A percentile compares a stretch with the other conserved stretches of the same genome.
Conservation (phyloP, 1,284 basidiomycete genomes). For the Leccinum angustisporum region DNA sequence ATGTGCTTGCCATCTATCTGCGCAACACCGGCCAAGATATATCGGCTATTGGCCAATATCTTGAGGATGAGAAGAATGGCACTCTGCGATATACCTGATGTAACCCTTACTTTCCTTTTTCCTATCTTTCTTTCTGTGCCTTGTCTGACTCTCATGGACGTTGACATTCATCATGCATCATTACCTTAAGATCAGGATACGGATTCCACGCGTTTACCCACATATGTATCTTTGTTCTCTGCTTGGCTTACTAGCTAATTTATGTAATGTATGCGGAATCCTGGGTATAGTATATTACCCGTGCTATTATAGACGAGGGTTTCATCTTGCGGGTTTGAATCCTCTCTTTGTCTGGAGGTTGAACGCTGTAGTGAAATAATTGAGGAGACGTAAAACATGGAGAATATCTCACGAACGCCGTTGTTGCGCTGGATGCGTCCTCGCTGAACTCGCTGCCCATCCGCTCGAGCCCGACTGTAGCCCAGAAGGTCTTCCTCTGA, state of each 20-base stretch:
- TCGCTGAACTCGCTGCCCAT: conserved; percentile 27
- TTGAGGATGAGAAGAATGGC: conserved; percentile 85
- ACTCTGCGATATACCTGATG: conserved; percentile 46
- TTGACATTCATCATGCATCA: conserved; percentile 13
- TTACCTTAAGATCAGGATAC: conserved; percentile 15
- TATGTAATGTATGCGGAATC: conserved; percentile 20
- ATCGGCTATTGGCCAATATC: conserved; percentile 81
- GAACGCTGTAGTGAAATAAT: conserved; percentile 25
- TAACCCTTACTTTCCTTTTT: conserved; percentile 2
- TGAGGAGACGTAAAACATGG: neutral
- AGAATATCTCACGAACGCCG: conserved; percentile 27
- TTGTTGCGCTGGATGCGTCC: conserved; percentile 23
- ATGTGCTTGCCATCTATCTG: conserved; percentile 71
- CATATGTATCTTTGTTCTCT: conserved; percentile 21
- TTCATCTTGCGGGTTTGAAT: conserved; percentile 32
- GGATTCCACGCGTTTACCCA: conserved; percentile 6
- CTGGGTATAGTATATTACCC: conserved; percentile 3
- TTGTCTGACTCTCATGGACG: conserved; percentile 5
- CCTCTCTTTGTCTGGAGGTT: conserved; percentile 27
- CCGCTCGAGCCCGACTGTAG: conserved; percentile 22
- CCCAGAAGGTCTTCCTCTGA: conserved; percentile 17
- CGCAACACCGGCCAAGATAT: conserved; percentile 75
- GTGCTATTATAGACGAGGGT: neutral
- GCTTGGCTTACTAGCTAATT: conserved; percentile 21
- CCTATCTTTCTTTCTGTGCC: conserved; percentile 3